Conservation (phyloP, 2,329 filamentous ascomycete genomes). For the Beauveria medogensis region DNA sequence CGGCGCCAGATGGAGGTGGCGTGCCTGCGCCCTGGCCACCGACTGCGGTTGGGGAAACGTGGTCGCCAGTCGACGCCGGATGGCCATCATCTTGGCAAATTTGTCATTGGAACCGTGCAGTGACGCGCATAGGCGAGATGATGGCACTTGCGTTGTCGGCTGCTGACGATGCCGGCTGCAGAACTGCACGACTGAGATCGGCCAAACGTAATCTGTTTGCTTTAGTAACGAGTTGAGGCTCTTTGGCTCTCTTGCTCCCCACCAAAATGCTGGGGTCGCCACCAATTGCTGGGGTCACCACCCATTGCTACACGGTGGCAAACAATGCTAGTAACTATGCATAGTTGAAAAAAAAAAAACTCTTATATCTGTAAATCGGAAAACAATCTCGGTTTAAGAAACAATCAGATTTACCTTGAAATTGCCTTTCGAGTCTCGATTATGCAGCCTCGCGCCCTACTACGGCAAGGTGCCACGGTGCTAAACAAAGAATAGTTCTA, state of each 20-base stretch:
- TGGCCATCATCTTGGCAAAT: neutral
- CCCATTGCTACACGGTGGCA: neutral
- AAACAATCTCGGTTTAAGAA: no score
- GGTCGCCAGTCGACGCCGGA: neutral
- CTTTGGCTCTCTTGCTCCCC: neutral
- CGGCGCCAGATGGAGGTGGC: constrained; percentile 45
- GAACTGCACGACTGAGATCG: no score
- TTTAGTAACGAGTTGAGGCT: neutral
- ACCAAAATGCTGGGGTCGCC: neutral
- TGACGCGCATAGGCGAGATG: neutral
- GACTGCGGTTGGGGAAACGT: neutral
- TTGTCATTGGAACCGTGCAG: neutral
- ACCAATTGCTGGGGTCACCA: neutral
- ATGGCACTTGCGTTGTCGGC: neutral
- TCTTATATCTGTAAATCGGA: no score
- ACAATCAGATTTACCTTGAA: no score
- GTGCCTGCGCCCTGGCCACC: neutral
- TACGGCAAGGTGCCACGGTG: no score
- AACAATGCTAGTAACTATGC: neutral
- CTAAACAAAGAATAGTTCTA: no score
- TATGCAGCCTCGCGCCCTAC: no score
- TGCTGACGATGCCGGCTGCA: neutral
- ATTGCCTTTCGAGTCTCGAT: no score
- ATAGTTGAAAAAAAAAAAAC: no score
- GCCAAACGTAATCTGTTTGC: no score